phyloP scores from a whole-genome alignment of 257 asterid genomes.

The Fraxinus excelsior region DNA sequence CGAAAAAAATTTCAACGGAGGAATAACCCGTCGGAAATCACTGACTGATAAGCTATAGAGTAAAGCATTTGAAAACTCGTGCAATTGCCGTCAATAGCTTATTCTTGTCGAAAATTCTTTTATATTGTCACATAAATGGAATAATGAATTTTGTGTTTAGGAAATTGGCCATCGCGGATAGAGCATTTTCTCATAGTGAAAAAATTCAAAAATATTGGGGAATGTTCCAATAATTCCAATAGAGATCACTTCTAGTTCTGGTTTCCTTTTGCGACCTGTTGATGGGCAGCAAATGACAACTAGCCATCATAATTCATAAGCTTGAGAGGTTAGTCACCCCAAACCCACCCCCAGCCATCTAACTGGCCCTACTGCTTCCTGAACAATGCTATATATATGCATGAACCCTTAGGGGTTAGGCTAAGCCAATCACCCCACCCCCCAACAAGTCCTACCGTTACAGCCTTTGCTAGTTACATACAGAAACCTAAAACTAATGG shows the following conservation, averaged over 20 bases:
- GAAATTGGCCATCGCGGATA: too few species aligned
- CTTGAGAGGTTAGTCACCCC: constrained; percentile 37
- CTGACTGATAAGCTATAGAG: too few species aligned
- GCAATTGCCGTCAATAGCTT: too few species aligned
- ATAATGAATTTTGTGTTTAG: too few species aligned
- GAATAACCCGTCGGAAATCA: too few species aligned
- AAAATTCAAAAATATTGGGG: not conserved
- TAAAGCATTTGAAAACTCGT: too few species aligned
- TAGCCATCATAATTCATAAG: constrained; percentile 30
- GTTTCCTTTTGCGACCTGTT: constrained; percentile 44
- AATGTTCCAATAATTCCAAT: not conserved
- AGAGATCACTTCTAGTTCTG: constrained; percentile 16
- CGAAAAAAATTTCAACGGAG: too few species aligned
- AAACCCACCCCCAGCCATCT: not conserved
- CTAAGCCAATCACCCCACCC: not conserved
- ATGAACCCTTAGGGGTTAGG: not conserved
- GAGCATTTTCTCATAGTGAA: too few species aligned
- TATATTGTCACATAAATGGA: too few species aligned
- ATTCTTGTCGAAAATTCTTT: too few species aligned
- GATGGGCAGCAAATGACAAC: constrained; percentile 30
- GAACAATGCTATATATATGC: constrained; percentile 14
- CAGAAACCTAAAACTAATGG: constrained; percentile 33
- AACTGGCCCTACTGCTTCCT: not conserved
- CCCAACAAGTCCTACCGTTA: not conserved
- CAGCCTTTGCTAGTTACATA: not conserved